Percentiles rank a stretch among this genome's conserved stretches.
phyloP scores from a whole-genome alignment of 2,329 filamentous ascomycete genomes.

The Epichloe uncinata region DNA sequence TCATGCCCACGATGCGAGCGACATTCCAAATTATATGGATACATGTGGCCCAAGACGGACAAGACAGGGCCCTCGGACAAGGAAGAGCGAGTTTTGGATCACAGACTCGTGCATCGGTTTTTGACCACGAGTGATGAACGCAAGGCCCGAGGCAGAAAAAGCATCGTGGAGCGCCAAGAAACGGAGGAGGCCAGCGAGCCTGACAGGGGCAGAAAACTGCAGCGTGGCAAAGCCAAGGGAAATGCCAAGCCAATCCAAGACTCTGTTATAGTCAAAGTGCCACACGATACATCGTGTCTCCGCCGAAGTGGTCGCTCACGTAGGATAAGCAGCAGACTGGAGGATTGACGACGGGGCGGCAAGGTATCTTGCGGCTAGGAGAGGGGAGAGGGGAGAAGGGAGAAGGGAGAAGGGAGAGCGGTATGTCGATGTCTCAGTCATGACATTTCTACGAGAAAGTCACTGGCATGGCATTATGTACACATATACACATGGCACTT shows the following conservation, averaged over 20 bases:
- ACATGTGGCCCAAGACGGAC: slow-evolving; percentile 91
- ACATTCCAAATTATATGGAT: slow-evolving; percentile 91
- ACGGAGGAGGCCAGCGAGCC: slow-evolving; percentile 17
- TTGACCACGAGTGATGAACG: slow-evolving; percentile 57
- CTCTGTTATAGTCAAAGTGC: background rate
- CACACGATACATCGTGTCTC: slow-evolving; percentile 5
- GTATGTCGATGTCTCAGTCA: background rate
- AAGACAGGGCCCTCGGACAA: slow-evolving; percentile 61
- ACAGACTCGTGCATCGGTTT: slow-evolving; percentile 78
- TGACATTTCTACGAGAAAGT: background rate
- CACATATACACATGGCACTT: background rate
- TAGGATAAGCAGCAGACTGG: slow-evolving; percentile 20
- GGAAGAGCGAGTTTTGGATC: slow-evolving; percentile 62
- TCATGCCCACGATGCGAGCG: slow-evolving; percentile 88
- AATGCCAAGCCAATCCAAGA: background rate
- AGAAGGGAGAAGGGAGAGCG: no score
- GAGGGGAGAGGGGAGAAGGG: no score
- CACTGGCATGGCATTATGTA: background rate
- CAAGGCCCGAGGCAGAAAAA: slow-evolving; percentile 31
- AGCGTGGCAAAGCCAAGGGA: slow-evolving; percentile 7
- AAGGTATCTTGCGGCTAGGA: no score
- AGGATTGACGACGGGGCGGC: background rate
- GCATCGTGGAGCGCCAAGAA: slow-evolving; percentile 13
- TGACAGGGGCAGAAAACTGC: slow-evolving; percentile 1
- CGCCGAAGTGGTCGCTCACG: slow-evolving; percentile 23